Percentiles rank a stretch among this genome's conserved stretches.
These are phyloP conservation scores for Elongisporangium undulatum DNA, from an alignment of 352 stramenopile species.

Conservation along the genomic window DNA sequence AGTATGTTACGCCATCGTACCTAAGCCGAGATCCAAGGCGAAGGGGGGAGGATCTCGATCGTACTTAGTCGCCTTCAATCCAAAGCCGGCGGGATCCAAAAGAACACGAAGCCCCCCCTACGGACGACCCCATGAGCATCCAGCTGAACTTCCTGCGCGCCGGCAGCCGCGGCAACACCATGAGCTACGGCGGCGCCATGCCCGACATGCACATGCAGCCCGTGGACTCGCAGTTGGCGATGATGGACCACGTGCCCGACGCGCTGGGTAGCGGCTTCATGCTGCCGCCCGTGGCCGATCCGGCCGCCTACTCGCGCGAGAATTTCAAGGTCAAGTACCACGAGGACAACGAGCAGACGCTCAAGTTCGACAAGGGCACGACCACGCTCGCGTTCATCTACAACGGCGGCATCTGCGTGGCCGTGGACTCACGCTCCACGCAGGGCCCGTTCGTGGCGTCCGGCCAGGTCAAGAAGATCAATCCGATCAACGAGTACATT, in stretches of 20 bases:
- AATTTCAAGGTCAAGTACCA: constrained; percentile 98
- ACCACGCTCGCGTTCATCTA: constrained; percentile 99
- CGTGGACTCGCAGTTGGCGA: constrained; percentile 25
- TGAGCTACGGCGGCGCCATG: constrained; percentile 78
- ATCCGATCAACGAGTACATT: constrained; percentile 99
- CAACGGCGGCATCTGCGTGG: constrained; percentile 97
- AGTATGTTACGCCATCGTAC: not conserved
- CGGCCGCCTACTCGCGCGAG: constrained; percentile 92
- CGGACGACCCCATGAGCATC: constrained; percentile 10
- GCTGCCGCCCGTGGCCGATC: constrained; percentile 80
- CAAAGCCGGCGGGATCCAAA: not conserved
- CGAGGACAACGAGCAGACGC: constrained; percentile 92
- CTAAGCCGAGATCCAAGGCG: no score
- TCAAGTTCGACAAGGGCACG: constrained; percentile 99
- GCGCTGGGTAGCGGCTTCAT: constrained; percentile 57
- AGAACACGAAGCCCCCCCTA: not conserved
- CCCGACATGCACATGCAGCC: constrained; percentile 54
- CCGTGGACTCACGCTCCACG: constrained; percentile 98
- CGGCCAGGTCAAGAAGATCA: constrained; percentile 99
- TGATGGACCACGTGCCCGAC: constrained; percentile 14
- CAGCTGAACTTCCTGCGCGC: constrained; percentile 71
- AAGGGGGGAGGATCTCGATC: not conserved
- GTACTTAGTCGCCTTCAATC: not conserved
- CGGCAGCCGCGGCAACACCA: constrained; percentile 46
- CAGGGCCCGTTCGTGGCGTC: constrained; percentile 99